phyloP scores from a whole-genome alignment of 805 yeast species.

The Barnettozyma vustinii region DNA sequence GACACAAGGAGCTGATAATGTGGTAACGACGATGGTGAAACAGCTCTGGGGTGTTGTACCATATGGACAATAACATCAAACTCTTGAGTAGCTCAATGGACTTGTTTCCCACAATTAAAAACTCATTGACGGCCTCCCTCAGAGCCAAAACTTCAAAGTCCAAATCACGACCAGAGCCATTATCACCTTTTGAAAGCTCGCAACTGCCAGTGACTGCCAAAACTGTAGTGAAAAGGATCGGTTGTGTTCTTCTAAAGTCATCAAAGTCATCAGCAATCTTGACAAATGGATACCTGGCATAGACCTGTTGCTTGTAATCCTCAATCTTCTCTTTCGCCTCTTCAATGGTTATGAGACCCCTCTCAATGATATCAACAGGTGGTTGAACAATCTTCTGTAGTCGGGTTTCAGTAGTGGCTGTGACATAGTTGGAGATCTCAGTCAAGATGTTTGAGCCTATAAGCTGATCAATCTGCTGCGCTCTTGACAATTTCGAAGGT shows the following conservation, averaged over 20 bases:
- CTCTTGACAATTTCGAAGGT: slow-evolving; percentile 26
- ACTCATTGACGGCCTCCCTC: slow-evolving; percentile 48
- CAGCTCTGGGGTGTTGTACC: slow-evolving; percentile 84
- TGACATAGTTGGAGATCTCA: slow-evolving; percentile 40
- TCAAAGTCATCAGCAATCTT: slow-evolving; percentile 41
- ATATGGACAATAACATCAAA: slow-evolving; percentile 54
- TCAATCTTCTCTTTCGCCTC: slow-evolving; percentile 55
- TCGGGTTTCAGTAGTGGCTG: slow-evolving; percentile 37
- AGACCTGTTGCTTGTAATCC: slow-evolving; percentile 43
- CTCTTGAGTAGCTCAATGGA: slow-evolving; percentile 61
- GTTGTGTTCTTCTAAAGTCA: slow-evolving; percentile 44
- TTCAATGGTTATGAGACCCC: slow-evolving; percentile 50
- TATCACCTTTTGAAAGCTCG: slow-evolving; percentile 23
- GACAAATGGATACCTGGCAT: slow-evolving; percentile 52
- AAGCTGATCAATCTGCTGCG: slow-evolving; percentile 37
- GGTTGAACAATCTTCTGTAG: slow-evolving; percentile 14
- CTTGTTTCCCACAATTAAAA: slow-evolving; percentile 66
- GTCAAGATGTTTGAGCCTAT: slow-evolving; percentile 35
- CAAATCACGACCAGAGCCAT: slow-evolving; percentile 38
- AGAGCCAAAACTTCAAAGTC: slow-evolving; percentile 49
- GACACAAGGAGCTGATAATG: slow-evolving; percentile 57
- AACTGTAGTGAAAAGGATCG: slow-evolving; percentile 58
- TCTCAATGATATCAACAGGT: slow-evolving; percentile 44
- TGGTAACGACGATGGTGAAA: slow-evolving; percentile 77
- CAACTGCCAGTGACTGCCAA: slow-evolving; percentile 55